A percentile compares a stretch with the other conserved stretches of the same genome.
phyloP scores from a whole-genome alignment of 805 yeast species.

The Tetrapisispora nanseiensis region DNA sequence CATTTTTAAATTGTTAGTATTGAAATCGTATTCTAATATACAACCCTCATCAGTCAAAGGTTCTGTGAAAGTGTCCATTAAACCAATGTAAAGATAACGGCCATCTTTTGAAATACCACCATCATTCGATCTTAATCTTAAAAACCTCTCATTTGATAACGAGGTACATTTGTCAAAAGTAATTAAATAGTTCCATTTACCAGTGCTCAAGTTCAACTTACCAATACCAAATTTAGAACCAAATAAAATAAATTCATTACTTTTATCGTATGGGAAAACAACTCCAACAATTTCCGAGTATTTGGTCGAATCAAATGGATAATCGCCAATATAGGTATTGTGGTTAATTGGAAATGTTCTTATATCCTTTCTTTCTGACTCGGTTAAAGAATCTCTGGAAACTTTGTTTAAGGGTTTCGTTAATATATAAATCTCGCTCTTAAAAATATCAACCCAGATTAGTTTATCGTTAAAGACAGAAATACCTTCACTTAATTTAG shows the following conservation, averaged over 20 bases:
- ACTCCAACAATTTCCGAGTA: conserved; percentile 51
- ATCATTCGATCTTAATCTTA: conserved; percentile 60
- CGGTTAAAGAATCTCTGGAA: not conserved
- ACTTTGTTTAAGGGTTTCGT: conserved; percentile 7
- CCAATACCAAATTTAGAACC: conserved; percentile 64
- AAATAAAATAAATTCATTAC: conserved; percentile 37
- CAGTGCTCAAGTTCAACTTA: conserved; percentile 36
- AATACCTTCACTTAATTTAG: conserved; percentile 54
- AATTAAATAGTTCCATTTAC: conserved; percentile 30
- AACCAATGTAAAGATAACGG: conserved; percentile 60
- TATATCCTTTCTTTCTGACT: conserved; percentile 17
- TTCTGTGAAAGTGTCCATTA: conserved; percentile 55
- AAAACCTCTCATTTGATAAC: conserved; percentile 23
- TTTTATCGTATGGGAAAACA: conserved; percentile 47
- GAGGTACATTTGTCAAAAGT: conserved; percentile 28
- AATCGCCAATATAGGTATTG: conserved; percentile 9
- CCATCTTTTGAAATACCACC: conserved; percentile 75
- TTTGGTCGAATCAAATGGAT: conserved; percentile 7
- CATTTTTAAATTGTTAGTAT: conserved; percentile 20
- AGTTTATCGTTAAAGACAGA: conserved; percentile 48
- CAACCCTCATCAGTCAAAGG: conserved; percentile 41
- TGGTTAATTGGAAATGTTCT: conserved; percentile 15
- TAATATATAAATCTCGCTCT: conserved; percentile 30
- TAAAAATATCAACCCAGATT: conserved; percentile 35
- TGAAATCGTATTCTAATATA: conserved; percentile 35